Evolutionary conservation across 2,329 filamentous ascomycete genomes (phyloP), one percentile per base, ranked within the genome.

Genomic region (Xylaria hypoxylon): DNA sequence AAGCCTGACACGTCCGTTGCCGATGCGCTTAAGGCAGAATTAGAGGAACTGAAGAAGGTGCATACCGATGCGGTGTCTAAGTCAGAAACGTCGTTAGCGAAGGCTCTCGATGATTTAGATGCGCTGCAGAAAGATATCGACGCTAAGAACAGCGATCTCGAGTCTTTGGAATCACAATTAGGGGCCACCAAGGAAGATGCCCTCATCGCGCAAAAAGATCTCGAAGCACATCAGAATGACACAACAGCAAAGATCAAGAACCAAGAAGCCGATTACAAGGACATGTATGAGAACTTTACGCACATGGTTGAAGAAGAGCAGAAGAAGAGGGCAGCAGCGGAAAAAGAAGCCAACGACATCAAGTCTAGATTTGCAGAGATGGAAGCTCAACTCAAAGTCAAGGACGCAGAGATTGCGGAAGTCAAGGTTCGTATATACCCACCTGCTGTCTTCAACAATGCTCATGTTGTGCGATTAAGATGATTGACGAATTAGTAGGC

Each of bases 381-480:
- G 65, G 78, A 81, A 59, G 78, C 78, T 56, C 73, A 77, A 59
- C 62, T 80, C 55, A 86, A 84, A 79, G 81, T 90, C 59, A 89
- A 87, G 80, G 87, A 90, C 47, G 87, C 87, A 45, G 87, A 90
- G 77, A 80, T 90, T 73, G 86, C 83, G 17, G 88, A 90, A 77
- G 86, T 83, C 63, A 86, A 86, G 81, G 87, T 89, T 62, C 19
- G 74, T 73, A 31, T 35, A 42, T 19, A n/a, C 26, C 22, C 26
- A 13, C 17, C 11, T 10, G 2, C 35, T 13, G n/a, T 47, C 17
- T 31, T 44, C 3, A 50, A 33, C n/a, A 19, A 50, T 47, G 11
- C 22, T 13, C 11, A 17, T 45, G 2, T 13, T 38, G 24, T 17
- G 67, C 35, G 45, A 58, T 57, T 42, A 38, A 59, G 24, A 69